A percentile compares a stretch with the other conserved stretches of the same genome.
phyloP scores from a whole-genome alignment of 805 yeast genomes.

The Hanseniaspora jakobsenii region DNA sequence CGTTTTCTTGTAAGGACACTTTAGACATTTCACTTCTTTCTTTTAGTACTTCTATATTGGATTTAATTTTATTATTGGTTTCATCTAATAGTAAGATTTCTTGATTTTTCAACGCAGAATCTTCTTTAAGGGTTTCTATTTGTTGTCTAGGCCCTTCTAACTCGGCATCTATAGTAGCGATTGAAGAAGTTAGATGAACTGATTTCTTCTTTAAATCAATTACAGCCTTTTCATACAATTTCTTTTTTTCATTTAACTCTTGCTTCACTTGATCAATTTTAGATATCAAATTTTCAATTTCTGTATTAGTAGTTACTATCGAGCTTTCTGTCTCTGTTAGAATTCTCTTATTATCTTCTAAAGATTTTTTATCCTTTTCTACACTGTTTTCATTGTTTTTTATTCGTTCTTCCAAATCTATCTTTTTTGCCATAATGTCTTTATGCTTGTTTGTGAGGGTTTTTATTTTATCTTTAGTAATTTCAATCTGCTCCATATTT shows the following conservation, averaged over 20 bases:
- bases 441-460: no score
- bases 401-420: no score
- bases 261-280: no score
- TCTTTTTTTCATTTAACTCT: slow-evolving; percentile 42
- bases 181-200: slow-evolving; percentile 48
- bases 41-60: slow-evolving; percentile 35
- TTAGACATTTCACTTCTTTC: slow-evolving; percentile 31
- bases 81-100: slow-evolving; percentile 47
- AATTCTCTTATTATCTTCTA: slow-evolving; percentile 33
- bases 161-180: slow-evolving; percentile 49
- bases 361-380: slow-evolving; percentile 28
- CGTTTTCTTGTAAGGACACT: slow-evolving; percentile 36
- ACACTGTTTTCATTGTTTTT: slow-evolving; percentile 34
- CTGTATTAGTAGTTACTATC: slow-evolving; percentile 36
- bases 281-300: no score
- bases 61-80: slow-evolving; percentile 32
- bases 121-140: slow-evolving; percentile 50
- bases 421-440: no score
- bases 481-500: no score
- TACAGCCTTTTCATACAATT: slow-evolving; percentile 50
- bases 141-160: slow-evolving; percentile 75
- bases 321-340: slow-evolving; percentile 33
- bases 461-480: no score
- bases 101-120: slow-evolving; percentile 51
- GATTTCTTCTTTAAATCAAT: slow-evolving; percentile 63